phyloP scores from a whole-genome alignment of 768 basidiomycete genomes.

The Lactifluus rugatus region DNA sequence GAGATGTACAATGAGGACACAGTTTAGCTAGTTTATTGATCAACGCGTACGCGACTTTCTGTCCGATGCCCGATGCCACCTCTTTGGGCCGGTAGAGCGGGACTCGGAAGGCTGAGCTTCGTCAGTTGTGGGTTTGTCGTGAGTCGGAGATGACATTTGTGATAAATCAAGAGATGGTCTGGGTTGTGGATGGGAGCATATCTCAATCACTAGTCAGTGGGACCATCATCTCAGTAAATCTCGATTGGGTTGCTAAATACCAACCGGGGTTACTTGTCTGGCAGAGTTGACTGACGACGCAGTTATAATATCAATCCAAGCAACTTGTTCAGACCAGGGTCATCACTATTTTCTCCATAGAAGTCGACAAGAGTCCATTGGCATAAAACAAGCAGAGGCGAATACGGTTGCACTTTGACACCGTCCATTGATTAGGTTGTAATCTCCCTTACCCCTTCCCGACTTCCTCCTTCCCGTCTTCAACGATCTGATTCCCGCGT shows the following conservation, averaged over 20 bases:
- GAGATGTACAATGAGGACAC: too few species aligned
- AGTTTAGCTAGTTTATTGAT: too few species aligned
- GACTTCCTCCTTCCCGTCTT: slow-evolving; percentile 1
- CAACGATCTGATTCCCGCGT: background rate
- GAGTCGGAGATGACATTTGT: background rate
- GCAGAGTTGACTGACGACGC: too few species aligned
- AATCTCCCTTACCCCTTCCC: background rate
- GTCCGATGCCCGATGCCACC: background rate
- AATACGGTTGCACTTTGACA: too few species aligned
- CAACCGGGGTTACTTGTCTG: too few species aligned
- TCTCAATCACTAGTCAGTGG: background rate
- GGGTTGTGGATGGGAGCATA: too few species aligned
- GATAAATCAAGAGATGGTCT: background rate
- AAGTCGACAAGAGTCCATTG: too few species aligned
- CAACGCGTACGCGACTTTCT: background rate
- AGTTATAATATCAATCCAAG: too few species aligned
- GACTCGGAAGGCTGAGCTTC: background rate
- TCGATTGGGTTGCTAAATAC: background rate
- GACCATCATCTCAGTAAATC: background rate
- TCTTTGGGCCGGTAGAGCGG: background rate
- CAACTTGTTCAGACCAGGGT: too few species aligned
- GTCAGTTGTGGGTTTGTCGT: background rate
- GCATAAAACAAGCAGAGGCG: too few species aligned
- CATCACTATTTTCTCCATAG: too few species aligned
- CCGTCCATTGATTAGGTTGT: too few species aligned